Percentiles rank a stretch among this genome's conserved stretches.
These are phyloP conservation scores for Apiotrichum veenhuisii DNA, from an alignment of 1,284 basidiomycete genomes.

Conservation along the genomic window DNA sequence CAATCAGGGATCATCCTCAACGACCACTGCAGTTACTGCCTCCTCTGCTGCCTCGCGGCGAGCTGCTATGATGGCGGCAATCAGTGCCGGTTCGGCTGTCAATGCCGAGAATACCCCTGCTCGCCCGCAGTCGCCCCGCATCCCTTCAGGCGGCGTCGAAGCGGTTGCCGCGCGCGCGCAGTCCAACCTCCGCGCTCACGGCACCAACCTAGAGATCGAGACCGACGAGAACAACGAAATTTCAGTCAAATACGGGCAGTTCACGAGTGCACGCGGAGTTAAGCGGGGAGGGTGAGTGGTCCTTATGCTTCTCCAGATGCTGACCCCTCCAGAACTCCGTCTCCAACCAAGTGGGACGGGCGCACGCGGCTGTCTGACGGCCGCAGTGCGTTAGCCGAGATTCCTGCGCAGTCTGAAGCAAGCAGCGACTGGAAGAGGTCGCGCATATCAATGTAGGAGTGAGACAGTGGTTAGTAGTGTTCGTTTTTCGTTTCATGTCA, in stretches of 20 bases:
- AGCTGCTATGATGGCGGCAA: constrained; percentile 24
- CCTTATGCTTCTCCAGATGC: background rate
- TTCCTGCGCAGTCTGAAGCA: constrained; percentile 8
- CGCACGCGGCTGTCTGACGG: constrained; percentile 3
- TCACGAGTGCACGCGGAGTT: constrained; percentile 39
- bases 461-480: background rate
- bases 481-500: too few relatives aligned
- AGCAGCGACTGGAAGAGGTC: constrained; percentile 26
- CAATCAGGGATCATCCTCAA: background rate
- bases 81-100: constrained; percentile 2
- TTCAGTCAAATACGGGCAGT: constrained; percentile 17
- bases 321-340: constrained; percentile 9
- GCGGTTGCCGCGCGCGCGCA: constrained; percentile 26
- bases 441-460: constrained; percentile 8
- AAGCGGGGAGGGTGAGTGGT: constrained; percentile 30
- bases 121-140: constrained; percentile 26
- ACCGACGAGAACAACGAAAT: background rate
- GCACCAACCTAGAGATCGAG: constrained; percentile 12
- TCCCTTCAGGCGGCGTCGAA: constrained; percentile 33
- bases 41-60: constrained; percentile 12
- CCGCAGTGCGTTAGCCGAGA: constrained; percentile 25
- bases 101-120: background rate
- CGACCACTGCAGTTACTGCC: background rate
- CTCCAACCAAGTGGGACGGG: constrained; percentile 12
- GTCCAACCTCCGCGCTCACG: constrained; percentile 10